These are phyloP conservation scores for Neoboletus magnificus DNA, from an alignment of 768 basidiomycete genomes.

Conservation along the genomic window DNA sequence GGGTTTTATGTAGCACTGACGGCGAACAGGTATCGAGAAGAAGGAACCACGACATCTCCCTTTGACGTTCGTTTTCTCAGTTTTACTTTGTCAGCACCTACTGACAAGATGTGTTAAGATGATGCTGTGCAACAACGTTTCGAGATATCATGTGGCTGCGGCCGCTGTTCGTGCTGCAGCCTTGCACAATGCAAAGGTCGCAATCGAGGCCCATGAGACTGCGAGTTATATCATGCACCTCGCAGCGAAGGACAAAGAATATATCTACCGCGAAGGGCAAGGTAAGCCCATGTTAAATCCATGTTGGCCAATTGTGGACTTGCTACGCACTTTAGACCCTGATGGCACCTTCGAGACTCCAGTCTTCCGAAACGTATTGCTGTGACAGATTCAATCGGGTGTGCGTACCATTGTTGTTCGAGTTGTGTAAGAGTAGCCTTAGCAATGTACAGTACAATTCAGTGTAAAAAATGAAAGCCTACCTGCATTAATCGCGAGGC, in stretches of 20 bases:
- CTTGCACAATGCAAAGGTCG: slow-evolving; percentile 47
- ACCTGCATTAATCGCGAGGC: neutral
- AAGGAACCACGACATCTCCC: slow-evolving; percentile 81
- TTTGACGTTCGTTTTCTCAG: slow-evolving; percentile 48
- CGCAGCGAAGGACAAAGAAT: slow-evolving; percentile 57
- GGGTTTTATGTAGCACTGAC: neutral
- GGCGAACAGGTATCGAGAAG: slow-evolving; percentile 51
- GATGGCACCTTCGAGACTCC: slow-evolving; percentile 45
- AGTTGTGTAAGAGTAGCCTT: slow-evolving; percentile 6
- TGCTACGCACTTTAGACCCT: slow-evolving; percentile 25
- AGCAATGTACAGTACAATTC: neutral
- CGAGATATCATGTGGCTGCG: slow-evolving; percentile 62
- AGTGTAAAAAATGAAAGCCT: neutral
- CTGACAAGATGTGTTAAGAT: slow-evolving; percentile 42
- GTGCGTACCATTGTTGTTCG: neutral
- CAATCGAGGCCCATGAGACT: slow-evolving; percentile 54
- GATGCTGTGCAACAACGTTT: slow-evolving; percentile 71
- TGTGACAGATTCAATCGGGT: neutral
- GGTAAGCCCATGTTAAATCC: slow-evolving; percentile 33
- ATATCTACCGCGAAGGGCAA: slow-evolving; percentile 56
- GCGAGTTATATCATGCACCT: slow-evolving; percentile 59
- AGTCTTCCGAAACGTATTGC: slow-evolving; percentile 28
- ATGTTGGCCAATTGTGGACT: neutral
- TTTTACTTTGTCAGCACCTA: neutral
- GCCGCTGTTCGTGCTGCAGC: slow-evolving; percentile 59